Conservation (phyloP, 176 grass and related monocot species). For the Cenchrus purpureus region DNA sequence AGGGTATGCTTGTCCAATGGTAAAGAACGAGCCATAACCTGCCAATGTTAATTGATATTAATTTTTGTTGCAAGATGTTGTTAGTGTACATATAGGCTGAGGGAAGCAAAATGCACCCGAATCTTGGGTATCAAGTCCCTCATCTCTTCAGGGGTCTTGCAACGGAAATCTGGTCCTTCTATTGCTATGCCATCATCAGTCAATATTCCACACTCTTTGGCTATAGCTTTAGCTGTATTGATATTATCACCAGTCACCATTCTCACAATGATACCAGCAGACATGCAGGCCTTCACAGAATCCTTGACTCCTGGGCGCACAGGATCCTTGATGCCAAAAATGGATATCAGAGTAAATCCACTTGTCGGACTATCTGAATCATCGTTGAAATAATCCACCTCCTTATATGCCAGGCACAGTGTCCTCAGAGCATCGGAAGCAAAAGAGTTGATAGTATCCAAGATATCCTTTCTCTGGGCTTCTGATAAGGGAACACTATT, state of each 20-base stretch:
- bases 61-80: slow-evolving; percentile 3
- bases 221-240: slow-evolving; percentile 96
- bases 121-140: slow-evolving; percentile 79
- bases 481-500: slow-evolving; percentile 57
- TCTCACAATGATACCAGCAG: slow-evolving; percentile 84
- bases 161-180: slow-evolving; percentile 82
- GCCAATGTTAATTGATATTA: slow-evolving; percentile 25
- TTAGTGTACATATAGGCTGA: background rate
- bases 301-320: slow-evolving; percentile 86
- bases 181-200: slow-evolving; percentile 79
- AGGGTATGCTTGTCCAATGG: slow-evolving; percentile 95
- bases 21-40: slow-evolving; percentile 98
- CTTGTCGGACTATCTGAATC: slow-evolving; percentile 54
- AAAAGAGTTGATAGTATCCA: slow-evolving; percentile 75
- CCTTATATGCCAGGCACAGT: slow-evolving; percentile 82
- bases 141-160: slow-evolving; percentile 74
- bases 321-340: slow-evolving; percentile 98
- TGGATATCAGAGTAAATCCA: slow-evolving; percentile 82
- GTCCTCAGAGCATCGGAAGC: slow-evolving; percentile 87
- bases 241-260: slow-evolving; percentile 99
- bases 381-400: slow-evolving; percentile 58
- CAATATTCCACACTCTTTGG: slow-evolving; percentile 92
- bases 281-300: slow-evolving; percentile 72
- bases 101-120: slow-evolving; percentile 56
- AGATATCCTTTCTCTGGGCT: slow-evolving; percentile 49